Percentiles rank a stretch among this genome's conserved stretches.
phyloP scores from a whole-genome alignment of 2,329 filamentous ascomycete species.

The Metarhizium robertsii region DNA sequence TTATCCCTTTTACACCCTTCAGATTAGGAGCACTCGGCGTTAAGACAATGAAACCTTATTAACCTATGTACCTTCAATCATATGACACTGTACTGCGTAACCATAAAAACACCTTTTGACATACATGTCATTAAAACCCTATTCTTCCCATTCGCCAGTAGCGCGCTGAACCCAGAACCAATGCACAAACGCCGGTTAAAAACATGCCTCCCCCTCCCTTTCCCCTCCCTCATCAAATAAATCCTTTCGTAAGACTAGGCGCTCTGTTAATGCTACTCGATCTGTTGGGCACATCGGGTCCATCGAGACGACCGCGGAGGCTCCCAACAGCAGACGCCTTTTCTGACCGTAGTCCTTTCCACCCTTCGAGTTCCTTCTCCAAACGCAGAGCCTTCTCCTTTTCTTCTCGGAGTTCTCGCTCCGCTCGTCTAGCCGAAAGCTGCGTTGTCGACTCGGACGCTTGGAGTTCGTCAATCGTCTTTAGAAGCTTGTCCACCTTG shows the following conservation, averaged over 20 bases:
- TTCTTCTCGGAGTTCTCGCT: conserved; percentile 84
- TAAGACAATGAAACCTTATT: conserved; percentile 1
- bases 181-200: not conserved
- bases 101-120: conserved; percentile 5
- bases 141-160: not conserved
- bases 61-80: conserved; percentile 8
- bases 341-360: conserved; percentile 68
- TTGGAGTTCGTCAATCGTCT: conserved; percentile 90
- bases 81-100: conserved; percentile 7
- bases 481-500: conserved; percentile 80
- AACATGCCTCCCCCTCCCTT: not conserved
- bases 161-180: not conserved
- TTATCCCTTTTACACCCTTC: too few species aligned
- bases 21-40: not conserved
- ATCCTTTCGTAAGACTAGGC: conserved; percentile 69
- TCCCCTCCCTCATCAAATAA: conserved; percentile 21
- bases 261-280: conserved; percentile 56
- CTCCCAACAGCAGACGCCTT: conserved; percentile 37
- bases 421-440: conserved; percentile 72
- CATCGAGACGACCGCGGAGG: conserved; percentile 30
- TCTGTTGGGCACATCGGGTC: conserved; percentile 47
- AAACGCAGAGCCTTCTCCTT: conserved; percentile 69
- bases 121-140: conserved; percentile 4
- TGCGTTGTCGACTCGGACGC: conserved; percentile 75
- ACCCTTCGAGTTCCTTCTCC: conserved; percentile 81